These are phyloP conservation scores for Rhizomucor pusillus DNA, from an alignment of 371 early-diverging fungal species.

Conservation along the genomic window DNA sequence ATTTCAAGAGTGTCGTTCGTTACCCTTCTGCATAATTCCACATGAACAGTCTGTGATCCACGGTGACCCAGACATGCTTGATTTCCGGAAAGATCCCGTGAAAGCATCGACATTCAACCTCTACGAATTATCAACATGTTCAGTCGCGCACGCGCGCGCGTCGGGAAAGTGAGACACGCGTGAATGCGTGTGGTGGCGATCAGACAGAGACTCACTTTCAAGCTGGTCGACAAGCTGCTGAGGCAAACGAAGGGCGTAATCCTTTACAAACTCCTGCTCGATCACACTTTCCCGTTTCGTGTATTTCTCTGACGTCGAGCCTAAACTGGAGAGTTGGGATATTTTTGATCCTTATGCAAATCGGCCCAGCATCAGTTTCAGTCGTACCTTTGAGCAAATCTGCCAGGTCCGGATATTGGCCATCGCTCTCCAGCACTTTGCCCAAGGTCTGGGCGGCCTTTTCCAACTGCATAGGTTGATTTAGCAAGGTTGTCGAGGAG, in stretches of 20 bases:
- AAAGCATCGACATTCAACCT: slow-evolving; percentile 72
- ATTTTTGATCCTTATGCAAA: too few species aligned
- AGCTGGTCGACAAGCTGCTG: slow-evolving; percentile 69
- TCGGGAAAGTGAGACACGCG: slow-evolving; percentile 1
- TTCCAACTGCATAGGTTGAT: too few species aligned
- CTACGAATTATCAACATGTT: slow-evolving; percentile 16
- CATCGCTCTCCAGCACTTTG: slow-evolving; percentile 37
- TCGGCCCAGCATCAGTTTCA: neutral
- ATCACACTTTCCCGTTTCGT: slow-evolving; percentile 5
- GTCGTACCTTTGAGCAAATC: slow-evolving; percentile 36
- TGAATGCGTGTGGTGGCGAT: neutral
- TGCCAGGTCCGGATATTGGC: slow-evolving; percentile 45
- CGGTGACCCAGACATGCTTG: slow-evolving; percentile 73
- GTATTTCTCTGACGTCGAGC: slow-evolving; percentile 15
- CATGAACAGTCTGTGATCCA: slow-evolving; percentile 72
- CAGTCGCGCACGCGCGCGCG: too few species aligned
- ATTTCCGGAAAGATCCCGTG: slow-evolving; percentile 86
- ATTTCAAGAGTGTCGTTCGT: too few species aligned
- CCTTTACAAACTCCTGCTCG: slow-evolving; percentile 11
- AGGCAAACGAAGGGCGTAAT: slow-evolving; percentile 50
- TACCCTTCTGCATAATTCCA: slow-evolving; percentile 77
- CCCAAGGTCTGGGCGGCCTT: too few species aligned
- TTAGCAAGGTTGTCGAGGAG: too few species aligned
- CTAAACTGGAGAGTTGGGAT: too few species aligned
- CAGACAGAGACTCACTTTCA: slow-evolving; percentile 46